Evolutionary conservation across 2,329 filamentous ascomycete species (phyloP), one percentile per base, ranked within the genome.

Genomic region (Fusarium anthophilum): DNA sequence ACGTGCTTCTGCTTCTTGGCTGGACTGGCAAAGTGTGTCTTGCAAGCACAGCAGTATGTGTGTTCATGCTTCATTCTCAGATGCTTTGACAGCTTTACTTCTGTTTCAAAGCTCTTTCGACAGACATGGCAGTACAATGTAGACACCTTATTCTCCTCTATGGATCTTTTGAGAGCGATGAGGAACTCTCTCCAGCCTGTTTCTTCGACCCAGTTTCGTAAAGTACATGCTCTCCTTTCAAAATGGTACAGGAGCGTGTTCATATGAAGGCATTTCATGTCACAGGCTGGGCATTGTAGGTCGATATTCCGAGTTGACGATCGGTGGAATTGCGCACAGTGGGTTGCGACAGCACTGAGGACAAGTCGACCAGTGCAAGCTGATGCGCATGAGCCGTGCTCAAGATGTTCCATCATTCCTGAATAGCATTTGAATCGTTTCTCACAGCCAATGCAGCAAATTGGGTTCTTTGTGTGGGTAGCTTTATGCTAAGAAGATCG

Each of bases 391-490:
- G 5, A 2, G 11, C 43, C 43, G 11, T 13, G 1, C 5, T 45
- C 43, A 13, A 45, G 24, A 9, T 45, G 43, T 0, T 45, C n/a
- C 43, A 45, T 26, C 43, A 45, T 45, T 45, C 3, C 17, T 26
- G 43, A 45, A 2, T 26, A 26, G 2, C 7, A 26, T 20, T 13
- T 8, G 8, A 9, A 45, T 6, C 3, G 5, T 18, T 20, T 26
- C 6, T 45, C 10, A 11, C 43, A 45, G 24, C 43, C 43, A 8
- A 45, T 0, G 11, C 43, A 45, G 43, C 7, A 8, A 1, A 45
- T 18, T 0, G 43, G 43, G 11, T 0, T 18, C 3, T 18, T 0
- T 3, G 15, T 0, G 5, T 45, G 43, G n/a, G 0, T 0, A 18
- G 15, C 11, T 13, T 45, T 26, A 1, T 45, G 43, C 43, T 63